phyloP scores from a whole-genome alignment of 2,329 filamentous ascomycete genomes.

The Ophiostoma quercus region DNA sequence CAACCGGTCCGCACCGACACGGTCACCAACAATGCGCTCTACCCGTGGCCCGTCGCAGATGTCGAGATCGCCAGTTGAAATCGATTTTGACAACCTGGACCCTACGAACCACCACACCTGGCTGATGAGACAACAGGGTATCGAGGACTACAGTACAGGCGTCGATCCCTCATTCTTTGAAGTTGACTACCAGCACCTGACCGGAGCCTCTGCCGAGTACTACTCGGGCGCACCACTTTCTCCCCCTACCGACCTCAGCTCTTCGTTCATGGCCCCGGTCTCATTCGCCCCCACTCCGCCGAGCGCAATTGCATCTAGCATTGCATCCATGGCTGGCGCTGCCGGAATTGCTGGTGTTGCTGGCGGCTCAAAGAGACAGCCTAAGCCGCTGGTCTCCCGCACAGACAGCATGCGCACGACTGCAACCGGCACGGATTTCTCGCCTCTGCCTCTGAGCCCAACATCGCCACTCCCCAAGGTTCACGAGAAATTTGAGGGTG shows the following conservation, averaged over 20 bases:
- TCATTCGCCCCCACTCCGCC: slow-evolving; percentile 17
- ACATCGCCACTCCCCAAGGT: slow-evolving; percentile 25
- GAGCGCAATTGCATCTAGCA: slow-evolving; percentile 19
- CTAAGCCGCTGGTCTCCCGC: slow-evolving; percentile 17
- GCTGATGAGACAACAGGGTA: slow-evolving; percentile 24
- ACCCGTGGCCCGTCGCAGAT: neutral
- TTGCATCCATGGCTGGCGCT: slow-evolving; percentile 22
- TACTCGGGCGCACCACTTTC: slow-evolving; percentile 31
- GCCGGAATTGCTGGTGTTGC: slow-evolving; percentile 20
- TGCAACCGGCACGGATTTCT: slow-evolving; percentile 21
- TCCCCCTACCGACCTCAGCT: slow-evolving; percentile 26
- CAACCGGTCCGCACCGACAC: slow-evolving; percentile 26
- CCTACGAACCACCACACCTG: slow-evolving; percentile 25
- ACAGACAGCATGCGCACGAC: slow-evolving; percentile 23
- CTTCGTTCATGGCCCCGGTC: slow-evolving; percentile 19
- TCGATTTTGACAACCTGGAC: slow-evolving; percentile 15
- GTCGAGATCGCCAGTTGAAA: slow-evolving; percentile 21
- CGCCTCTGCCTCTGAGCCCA: slow-evolving; percentile 27
- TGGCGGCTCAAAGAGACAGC: slow-evolving; percentile 4
- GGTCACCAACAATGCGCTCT: slow-evolving; percentile 13
- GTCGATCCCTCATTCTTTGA: slow-evolving; percentile 22
- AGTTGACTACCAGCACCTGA: slow-evolving; percentile 26
- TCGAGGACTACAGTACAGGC: slow-evolving; percentile 20
- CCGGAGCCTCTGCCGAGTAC: slow-evolving; percentile 30
- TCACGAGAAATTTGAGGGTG: neutral